Evolutionary conservation across 192 early-diverging fungal genomes (phyloP), one percentile per base, ranked within the genome.

Genomic region (Podila epicladia): DNA sequence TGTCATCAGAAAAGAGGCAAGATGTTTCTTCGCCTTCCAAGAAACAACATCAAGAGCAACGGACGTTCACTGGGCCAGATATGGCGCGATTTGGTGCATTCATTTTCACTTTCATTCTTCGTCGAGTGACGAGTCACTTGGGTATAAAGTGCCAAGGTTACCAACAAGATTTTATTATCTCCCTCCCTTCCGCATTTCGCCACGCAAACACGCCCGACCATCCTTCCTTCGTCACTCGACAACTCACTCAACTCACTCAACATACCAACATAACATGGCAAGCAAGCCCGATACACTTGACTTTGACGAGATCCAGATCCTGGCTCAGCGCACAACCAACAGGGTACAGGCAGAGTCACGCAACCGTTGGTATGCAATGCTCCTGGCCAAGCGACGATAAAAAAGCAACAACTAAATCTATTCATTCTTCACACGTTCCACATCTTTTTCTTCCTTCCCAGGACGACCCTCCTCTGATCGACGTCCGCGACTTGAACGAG

Each of bases 401-500:
- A 37, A 11, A 37, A 37, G 35, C 41, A 45, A 45, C 13, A 45
- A 45, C 15, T 45, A 45, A 45, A 15, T 4, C 15, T 0, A 15
- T 15, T 17, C 13, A 0, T 17, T 45, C 1, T 45, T 45, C 58
- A 28, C 64, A 22, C 13, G 0, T 60, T 24, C 59, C 24, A 7
- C 5, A 26, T 60, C 29, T 24, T 31, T 60, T 24, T 9, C n/a
- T 29, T 29, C 29, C 9, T 1, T 58, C 20, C 0, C 22, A 55
- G 53, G 24, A 55, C 53, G n/a, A 55, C 20, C 53, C 53, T 24
- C 63, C 68, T 61, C 82, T 92, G 20, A 86, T 92, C 41, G 91
- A 92, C 72, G 91, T 92, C 35, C 87, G 91, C 55, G 89, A 91
- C 66, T 77, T 82, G 15, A 64, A 84, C 49, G 91, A 92, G 73